Base-by-base conservation (phyloP, 495 filamentous ascomycete species). In the Penicillium ochrochloron region DNA sequence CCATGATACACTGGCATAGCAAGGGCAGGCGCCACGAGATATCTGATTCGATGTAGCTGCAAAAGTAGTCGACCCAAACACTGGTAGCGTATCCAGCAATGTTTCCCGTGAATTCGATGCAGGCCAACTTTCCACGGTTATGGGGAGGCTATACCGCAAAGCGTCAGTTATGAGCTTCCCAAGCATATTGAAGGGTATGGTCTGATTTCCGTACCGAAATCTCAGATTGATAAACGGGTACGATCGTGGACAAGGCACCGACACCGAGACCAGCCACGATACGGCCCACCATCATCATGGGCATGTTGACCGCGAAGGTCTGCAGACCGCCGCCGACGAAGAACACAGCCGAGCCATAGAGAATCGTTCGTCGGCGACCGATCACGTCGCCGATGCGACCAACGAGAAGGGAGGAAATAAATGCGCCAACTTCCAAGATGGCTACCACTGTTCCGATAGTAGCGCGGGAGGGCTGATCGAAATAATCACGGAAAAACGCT, bases 31-130 rank as follows among this genome's bases (percentile, higher is more conserved):
- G 90, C 95, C 96, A 99, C 7, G 95, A 91, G 77, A 90, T 86
- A 69, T 98, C 80, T 69, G 83, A 90, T 55, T 91, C 69, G 70
- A 99, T 97, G 74, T 85, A 97, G 60, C 91, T 94, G 77, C 94
- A 98, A 66, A 94, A 92, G 74, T 98, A 99, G 78, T 98, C 95
- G 1, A 98, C 94, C 95, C 95, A 99, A 10, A 99, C 95, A 66
- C 93, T 97, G 54, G 92, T 90, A 53, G 93, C 91, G 76, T 99
- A 99, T 27, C 95, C 95, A 66, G 89, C 86, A 64, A 99, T 96
- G 75, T 99, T 99, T 34, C 95, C 95, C 0, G 96, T 92, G 71
- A 99, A 99, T 74, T 98, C 96, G 62, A 99, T 97, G 76, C 95
- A 99, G 14, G 95, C 95, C 61, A 98, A 83, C 76, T 94, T 94